Conservation (phyloP, 2,329 filamentous ascomycete genomes). For the Pseudogymnoascus sp. region DNA sequence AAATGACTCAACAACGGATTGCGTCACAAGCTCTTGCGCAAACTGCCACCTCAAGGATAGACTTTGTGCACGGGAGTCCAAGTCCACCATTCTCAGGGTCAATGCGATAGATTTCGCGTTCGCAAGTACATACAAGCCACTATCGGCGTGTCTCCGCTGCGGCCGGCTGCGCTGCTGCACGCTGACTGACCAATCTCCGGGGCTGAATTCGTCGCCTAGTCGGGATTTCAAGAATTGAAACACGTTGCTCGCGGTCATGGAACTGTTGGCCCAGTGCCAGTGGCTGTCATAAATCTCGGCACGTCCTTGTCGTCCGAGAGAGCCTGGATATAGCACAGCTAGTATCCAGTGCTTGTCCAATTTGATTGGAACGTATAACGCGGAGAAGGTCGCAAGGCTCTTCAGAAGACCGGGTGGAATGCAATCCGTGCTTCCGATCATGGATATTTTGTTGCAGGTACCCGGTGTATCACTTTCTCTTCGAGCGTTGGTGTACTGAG, state of each 20-base stretch:
- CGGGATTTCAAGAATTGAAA: not conserved
- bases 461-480: not conserved
- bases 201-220: not conserved
- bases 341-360: not conserved
- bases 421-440: not conserved
- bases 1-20: not conserved
- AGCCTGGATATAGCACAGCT: not conserved
- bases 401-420: not conserved
- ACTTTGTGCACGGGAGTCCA: not conserved
- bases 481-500: not conserved
- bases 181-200: not conserved
- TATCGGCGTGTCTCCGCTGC: not conserved
- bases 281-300: not conserved
- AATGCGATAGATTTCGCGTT: not conserved
- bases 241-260: not conserved
- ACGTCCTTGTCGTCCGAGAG: not conserved
- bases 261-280: not conserved
- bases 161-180: not conserved
- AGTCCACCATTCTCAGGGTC: not conserved
- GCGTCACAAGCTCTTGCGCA: not conserved
- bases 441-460: not conserved
- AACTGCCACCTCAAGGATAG: not conserved
- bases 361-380: not conserved
- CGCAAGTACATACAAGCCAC: not conserved
- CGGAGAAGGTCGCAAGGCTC: not conserved